These are phyloP conservation scores for Mortierella sp. DNA, from an alignment of 371 early-diverging fungal species.

Conservation along the genomic window DNA sequence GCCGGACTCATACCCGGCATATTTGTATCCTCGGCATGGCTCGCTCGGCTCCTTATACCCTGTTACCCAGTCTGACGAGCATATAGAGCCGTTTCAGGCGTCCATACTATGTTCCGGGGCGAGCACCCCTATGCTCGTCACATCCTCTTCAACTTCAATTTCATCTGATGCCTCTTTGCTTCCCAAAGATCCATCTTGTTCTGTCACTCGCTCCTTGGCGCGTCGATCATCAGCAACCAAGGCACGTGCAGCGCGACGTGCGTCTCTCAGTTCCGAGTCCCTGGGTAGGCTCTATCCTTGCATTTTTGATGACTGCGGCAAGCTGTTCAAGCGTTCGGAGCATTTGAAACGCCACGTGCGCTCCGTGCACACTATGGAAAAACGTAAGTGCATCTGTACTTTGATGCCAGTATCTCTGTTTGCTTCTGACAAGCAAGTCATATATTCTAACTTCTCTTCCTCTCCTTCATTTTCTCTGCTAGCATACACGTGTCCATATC, in stretches of 20 bases:
- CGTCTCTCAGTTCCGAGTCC: constrained; percentile 33
- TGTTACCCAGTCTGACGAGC: constrained; percentile 35
- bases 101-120: not conserved
- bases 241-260: constrained; percentile 18
- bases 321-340: constrained; percentile 75
- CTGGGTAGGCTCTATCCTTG: constrained; percentile 46
- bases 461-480: not conserved
- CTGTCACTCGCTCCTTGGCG: not conserved
- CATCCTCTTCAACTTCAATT: constrained; percentile 36
- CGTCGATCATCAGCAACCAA: constrained; percentile 1
- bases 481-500: constrained; percentile 51
- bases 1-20: constrained; percentile 19
- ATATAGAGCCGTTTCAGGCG: constrained; percentile 19
- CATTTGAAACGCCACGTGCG: constrained; percentile 74
- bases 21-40: constrained; percentile 30
- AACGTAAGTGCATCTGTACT: constrained; percentile 62
- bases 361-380: constrained; percentile 73
- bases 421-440: too few species aligned
- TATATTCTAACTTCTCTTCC: not conserved
- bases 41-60: constrained; percentile 47
- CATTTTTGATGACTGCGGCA: constrained; percentile 63
- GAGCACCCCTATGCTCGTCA: constrained; percentile 26
- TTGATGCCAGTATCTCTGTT: not conserved
- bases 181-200: constrained; percentile 5
- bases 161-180: constrained; percentile 13